These are phyloP conservation scores for Schrenkiella parvula DNA, from an alignment of 345 rosid species.

Conservation along the genomic window DNA sequence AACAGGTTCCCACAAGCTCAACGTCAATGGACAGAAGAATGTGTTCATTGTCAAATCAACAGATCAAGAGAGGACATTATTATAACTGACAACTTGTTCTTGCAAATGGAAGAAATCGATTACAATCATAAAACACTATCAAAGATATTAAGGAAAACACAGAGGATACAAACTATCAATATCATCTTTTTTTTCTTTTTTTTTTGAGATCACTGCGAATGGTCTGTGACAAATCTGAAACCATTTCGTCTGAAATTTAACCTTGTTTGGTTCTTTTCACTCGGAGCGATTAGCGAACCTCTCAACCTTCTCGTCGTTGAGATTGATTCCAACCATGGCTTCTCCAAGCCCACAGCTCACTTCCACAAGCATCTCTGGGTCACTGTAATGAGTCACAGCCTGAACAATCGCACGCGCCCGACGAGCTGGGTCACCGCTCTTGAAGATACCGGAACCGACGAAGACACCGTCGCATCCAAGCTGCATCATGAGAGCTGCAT, in stretches of 20 bases:
- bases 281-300: constrained; percentile 71
- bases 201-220: not conserved
- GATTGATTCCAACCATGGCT: constrained; percentile 76
- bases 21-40: constrained; percentile 3
- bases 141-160: constrained; percentile 7
- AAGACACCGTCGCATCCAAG: constrained; percentile 76
- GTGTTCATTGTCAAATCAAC: not conserved
- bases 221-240: not conserved
- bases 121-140: constrained; percentile 24
- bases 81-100: constrained; percentile 33
- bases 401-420: constrained; percentile 72
- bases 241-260: constrained; percentile 17
- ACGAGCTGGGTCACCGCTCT: constrained; percentile 67
- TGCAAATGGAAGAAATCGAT: constrained; percentile 18
- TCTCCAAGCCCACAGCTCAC: constrained; percentile 77
- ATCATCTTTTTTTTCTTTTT: not conserved
- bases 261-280: not conserved
- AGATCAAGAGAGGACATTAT: constrained; percentile 20
- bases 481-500: constrained; percentile 85
- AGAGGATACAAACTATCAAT: constrained; percentile 26
- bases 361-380: constrained; percentile 62
- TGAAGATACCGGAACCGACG: constrained; percentile 68
- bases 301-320: constrained; percentile 60
- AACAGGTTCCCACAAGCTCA: not conserved
- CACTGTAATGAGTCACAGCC: constrained; percentile 74